Conservation (phyloP, 345 rosid species). For the Chamaenerion angustifolium region DNA sequence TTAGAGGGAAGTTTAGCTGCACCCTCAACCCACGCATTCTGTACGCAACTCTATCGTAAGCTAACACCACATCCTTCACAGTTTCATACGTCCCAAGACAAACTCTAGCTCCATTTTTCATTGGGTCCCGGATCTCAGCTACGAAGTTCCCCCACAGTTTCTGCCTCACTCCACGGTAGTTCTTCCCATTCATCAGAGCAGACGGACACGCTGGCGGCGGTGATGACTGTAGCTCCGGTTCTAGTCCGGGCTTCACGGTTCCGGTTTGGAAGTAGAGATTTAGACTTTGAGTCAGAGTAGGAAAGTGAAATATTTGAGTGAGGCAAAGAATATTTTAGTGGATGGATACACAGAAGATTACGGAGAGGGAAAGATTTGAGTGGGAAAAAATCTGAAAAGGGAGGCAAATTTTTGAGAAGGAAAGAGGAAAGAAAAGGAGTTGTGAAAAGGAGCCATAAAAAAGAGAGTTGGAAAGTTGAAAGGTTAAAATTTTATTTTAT, state of each 20-base stretch:
- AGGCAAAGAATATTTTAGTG: too few species aligned
- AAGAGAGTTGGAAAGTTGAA: too few species aligned
- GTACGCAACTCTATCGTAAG: conserved; percentile 17
- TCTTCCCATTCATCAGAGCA: conserved; percentile 12
- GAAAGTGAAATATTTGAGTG: too few species aligned
- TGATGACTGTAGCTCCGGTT: conserved; percentile 1
- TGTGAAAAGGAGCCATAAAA: too few species aligned
- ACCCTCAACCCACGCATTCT: conserved; percentile 17
- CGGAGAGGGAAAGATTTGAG: too few species aligned
- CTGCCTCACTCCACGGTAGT: conserved; percentile 18
- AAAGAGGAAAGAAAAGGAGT: too few species aligned
- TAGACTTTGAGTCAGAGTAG: too few species aligned
- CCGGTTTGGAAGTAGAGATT: too few species aligned
- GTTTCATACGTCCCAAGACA: conserved; percentile 21
- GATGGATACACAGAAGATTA: too few species aligned
- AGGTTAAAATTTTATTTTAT: too few species aligned
- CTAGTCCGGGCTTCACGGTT: conserved; percentile 23
- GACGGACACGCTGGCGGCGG: conserved; percentile 10
- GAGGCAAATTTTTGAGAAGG: too few species aligned
- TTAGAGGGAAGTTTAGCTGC: conserved; percentile 12
- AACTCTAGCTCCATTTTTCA: conserved; percentile 15
- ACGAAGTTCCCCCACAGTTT: conserved; percentile 23
- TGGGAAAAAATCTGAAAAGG: too few species aligned
- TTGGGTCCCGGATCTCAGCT: conserved; percentile 19
- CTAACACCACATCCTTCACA: conserved; percentile 13